Percentiles rank a stretch among this genome's conserved stretches.
These are phyloP conservation scores for Austroboletus novae-zelandiae DNA, from an alignment of 1,284 basidiomycete genomes.

Conservation along the genomic window DNA sequence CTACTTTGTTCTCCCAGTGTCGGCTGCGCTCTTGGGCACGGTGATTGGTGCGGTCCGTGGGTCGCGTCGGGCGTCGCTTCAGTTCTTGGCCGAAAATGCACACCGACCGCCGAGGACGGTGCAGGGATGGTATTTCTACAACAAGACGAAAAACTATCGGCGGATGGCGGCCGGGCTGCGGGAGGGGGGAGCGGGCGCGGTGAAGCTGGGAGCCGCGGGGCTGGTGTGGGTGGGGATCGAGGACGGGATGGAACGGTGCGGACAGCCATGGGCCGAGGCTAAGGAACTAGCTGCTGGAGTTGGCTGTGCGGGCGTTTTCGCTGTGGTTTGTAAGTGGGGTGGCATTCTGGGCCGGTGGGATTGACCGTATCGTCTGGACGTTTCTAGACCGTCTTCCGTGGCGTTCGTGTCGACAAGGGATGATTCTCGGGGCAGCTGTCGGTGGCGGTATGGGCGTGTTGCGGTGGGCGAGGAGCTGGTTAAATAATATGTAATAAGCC, in stretches of 20 bases:
- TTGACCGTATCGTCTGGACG: slow-evolving; percentile 11
- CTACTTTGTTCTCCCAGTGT: slow-evolving; percentile 47
- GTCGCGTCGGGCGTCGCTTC: slow-evolving; percentile 54
- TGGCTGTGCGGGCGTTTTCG: slow-evolving; percentile 59
- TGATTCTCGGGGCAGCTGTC: slow-evolving; percentile 51
- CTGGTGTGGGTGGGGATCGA: slow-evolving; percentile 68
- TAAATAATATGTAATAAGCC: slow-evolving; percentile 4
- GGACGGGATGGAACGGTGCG: slow-evolving; percentile 53
- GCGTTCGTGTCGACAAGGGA: slow-evolving; percentile 47
- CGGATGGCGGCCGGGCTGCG: slow-evolving; percentile 73
- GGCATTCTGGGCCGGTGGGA: background rate
- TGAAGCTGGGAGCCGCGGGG: slow-evolving; percentile 53
- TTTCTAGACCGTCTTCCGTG: slow-evolving; percentile 58
- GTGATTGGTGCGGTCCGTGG: slow-evolving; percentile 71
- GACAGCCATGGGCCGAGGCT: slow-evolving; percentile 42
- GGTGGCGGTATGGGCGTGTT: slow-evolving; percentile 55
- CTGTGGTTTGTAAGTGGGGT: slow-evolving; percentile 55
- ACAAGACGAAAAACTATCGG: slow-evolving; percentile 89
- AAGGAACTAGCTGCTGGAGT: slow-evolving; percentile 64
- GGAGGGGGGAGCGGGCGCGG: slow-evolving; percentile 58
- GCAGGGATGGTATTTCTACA: slow-evolving; percentile 89
- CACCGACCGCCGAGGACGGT: slow-evolving; percentile 79
- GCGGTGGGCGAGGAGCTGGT: slow-evolving; percentile 40
- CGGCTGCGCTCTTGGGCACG: slow-evolving; percentile 59
- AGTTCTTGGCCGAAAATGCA: slow-evolving; percentile 62